Percentiles rank a stretch among this genome's conserved stretches.
These are phyloP conservation scores for Colletotrichum lentis DNA, from an alignment of 2,329 filamentous ascomycete species.

Conservation along the genomic window DNA sequence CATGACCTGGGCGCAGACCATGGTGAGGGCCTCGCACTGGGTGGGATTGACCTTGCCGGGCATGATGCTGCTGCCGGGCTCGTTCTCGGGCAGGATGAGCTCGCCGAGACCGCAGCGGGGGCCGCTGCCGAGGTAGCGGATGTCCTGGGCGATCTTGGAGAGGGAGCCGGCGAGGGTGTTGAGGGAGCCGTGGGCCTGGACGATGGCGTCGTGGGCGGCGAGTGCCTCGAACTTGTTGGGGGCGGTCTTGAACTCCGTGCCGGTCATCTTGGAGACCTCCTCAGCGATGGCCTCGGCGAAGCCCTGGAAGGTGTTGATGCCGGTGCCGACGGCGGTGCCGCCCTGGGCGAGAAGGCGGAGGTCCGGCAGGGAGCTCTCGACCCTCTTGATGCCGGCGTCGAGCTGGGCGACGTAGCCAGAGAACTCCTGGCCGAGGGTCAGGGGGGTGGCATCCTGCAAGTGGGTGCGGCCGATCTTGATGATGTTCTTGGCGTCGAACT, in stretches of 20 bases:
- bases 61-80: constrained; percentile 98
- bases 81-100: constrained; percentile 93
- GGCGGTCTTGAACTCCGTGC: constrained; percentile 91
- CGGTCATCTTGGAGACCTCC: constrained; percentile 92
- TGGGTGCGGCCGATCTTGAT: constrained; percentile 99
- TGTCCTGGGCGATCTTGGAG: constrained; percentile 98
- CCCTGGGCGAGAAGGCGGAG: constrained; percentile 90
- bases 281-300: constrained; percentile 93
- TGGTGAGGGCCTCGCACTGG: constrained; percentile 96
- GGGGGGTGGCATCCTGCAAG: constrained; percentile 93
- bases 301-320: constrained; percentile 95
- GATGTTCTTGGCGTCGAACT: constrained; percentile 84
- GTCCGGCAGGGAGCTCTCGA: constrained; percentile 83
- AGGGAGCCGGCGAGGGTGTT: constrained; percentile 92
- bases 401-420: constrained; percentile 96
- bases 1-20: constrained; percentile 98
- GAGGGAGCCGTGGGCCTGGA: constrained; percentile 90
- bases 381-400: constrained; percentile 86
- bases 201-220: constrained; percentile 93
- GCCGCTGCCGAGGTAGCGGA: constrained; percentile 94
- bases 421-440: constrained; percentile 97
- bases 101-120: constrained; percentile 96
- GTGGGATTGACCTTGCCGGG: constrained; percentile 99
- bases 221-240: constrained; percentile 99
- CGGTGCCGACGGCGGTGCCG: constrained; percentile 95